Conservation (phyloP, 1,139 yeast genomes). For the Kodamaea plutei region DNA sequence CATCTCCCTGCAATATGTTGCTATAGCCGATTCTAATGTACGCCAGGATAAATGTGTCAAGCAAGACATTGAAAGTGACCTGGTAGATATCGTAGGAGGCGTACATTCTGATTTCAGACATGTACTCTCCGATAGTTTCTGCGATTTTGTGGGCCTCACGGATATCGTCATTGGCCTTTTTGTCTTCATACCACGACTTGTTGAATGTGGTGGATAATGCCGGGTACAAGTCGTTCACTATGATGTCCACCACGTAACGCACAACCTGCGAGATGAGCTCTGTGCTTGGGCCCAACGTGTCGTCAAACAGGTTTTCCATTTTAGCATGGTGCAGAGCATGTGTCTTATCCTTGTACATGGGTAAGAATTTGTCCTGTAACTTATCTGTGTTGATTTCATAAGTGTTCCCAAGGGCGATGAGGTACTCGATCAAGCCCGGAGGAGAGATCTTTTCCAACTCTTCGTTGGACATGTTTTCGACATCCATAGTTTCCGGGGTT, state of each 20-base stretch:
- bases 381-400: slow-evolving; percentile 86
- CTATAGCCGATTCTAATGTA: slow-evolving; percentile 46
- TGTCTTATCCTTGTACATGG: slow-evolving; percentile 61
- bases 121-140: slow-evolving; percentile 73
- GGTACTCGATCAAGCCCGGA: slow-evolving; percentile 78
- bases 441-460: slow-evolving; percentile 54
- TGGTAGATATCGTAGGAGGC: slow-evolving; percentile 44
- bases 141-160: slow-evolving; percentile 54
- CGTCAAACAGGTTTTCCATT: slow-evolving; percentile 56
- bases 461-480: slow-evolving; percentile 43
- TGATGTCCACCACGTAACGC: slow-evolving; percentile 58
- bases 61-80: slow-evolving; percentile 41
- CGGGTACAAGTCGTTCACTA: slow-evolving; percentile 62
- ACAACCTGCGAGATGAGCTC: slow-evolving; percentile 70
- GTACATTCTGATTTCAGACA: slow-evolving; percentile 57
- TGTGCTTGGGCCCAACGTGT: slow-evolving; percentile 70
- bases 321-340: slow-evolving; percentile 57
- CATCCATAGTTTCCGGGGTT: slow-evolving; percentile 25
- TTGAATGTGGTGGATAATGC: slow-evolving; percentile 40
- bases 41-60: slow-evolving; percentile 40
- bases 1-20: slow-evolving; percentile 44
- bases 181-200: slow-evolving; percentile 44
- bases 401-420: slow-evolving; percentile 75
- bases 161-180: slow-evolving; percentile 26
- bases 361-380: slow-evolving; percentile 69